Percentiles rank a stretch among this genome's conserved stretches.
These are phyloP conservation scores for Phytophthora melonis DNA, from an alignment of 352 stramenopile species.

Conservation along the genomic window DNA sequence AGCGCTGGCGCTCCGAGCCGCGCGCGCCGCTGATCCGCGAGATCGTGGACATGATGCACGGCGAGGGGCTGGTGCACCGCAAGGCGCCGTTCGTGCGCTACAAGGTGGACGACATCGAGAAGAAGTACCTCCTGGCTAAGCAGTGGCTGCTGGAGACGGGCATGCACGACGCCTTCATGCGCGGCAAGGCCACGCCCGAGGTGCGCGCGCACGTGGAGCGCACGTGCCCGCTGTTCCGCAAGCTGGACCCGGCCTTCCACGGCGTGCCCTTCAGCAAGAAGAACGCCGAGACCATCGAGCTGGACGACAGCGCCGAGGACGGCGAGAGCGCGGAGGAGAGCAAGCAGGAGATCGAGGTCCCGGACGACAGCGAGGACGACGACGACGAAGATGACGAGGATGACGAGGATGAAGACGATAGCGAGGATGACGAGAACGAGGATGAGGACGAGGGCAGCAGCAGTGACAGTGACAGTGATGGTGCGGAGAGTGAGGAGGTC, in stretches of 20 bases:
- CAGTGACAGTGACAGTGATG: not conserved
- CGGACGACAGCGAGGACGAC: not conserved
- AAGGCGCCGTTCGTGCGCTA: slow-evolving; percentile 38
- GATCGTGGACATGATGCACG: slow-evolving; percentile 36
- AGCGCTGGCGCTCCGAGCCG: slow-evolving; percentile 39
- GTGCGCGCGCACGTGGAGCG: slow-evolving; percentile 40
- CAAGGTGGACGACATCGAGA: slow-evolving; percentile 47
- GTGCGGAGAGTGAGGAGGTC: not conserved
- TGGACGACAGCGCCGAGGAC: slow-evolving; percentile 32
- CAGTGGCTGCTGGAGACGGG: slow-evolving; percentile 52
- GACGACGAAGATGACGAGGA: not conserved
- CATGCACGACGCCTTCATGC: slow-evolving; percentile 42
- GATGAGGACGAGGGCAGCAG: slow-evolving; percentile 3
- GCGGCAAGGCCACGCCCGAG: slow-evolving; percentile 35
- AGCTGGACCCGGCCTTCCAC: slow-evolving; percentile 40
- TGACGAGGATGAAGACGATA: not conserved
- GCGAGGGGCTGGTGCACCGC: slow-evolving; percentile 35
- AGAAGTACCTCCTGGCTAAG: slow-evolving; percentile 50
- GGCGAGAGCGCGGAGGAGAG: slow-evolving; percentile 1
- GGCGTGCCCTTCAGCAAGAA: slow-evolving; percentile 36
- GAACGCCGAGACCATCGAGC: slow-evolving; percentile 30
- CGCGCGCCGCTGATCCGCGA: slow-evolving; percentile 34
- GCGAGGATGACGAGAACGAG: not conserved
- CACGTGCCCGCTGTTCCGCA: slow-evolving; percentile 37
- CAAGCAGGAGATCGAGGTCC: not conserved